Evolutionary conservation across 331 rosid species (phyloP), one percentile per base, ranked within the genome.

Genomic region (Pyrus hybrid): DNA sequence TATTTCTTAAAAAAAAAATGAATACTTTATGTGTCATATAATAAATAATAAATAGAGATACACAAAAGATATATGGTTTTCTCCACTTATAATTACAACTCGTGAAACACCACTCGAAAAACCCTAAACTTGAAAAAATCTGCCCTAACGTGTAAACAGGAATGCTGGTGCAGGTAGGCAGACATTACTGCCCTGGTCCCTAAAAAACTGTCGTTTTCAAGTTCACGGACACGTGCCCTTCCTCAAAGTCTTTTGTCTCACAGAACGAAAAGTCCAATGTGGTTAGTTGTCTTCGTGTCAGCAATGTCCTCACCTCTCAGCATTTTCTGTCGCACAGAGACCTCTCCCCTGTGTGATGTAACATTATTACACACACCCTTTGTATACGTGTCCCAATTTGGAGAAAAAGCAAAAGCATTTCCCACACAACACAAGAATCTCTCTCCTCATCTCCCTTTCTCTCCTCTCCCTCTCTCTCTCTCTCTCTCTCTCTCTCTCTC

Each of bases 331-430:
- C 80, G 74, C 80, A 70, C 54, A 77, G 67, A 54, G 70, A 14
- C 72, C 28, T 57, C 73, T 7, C 75, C 28, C 56, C 73, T 5
- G 78, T 14, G 70, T 64, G 79, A 78, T 71, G 73, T 72, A 61
- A 79, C 69, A 62, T 56, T 23, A 83, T 51, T 20, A 43, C 66
- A 8, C 25, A 53, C 63, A 58, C 13, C 63, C 12, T 11, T 16
- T 80, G 69, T 76, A 53, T 81, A 86, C 90, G 83, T 86, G 90
- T 83, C 86, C 74, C 61, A 3, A 4, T 20, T 61, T 51, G 65
- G 47, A 77, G 76, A 23, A 62, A 68, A 26, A 66, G 18, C 32
- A 61, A 32, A 45, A n/a, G 22, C 53, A 63, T 51, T 43, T 10
- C 65, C 53, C 63, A 63, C 22, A 26, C 20, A 25, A 7, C 67